Percentiles rank a stretch among this genome's conserved stretches.
These are phyloP conservation scores for Coemansia erecta DNA, from an alignment of 192 early-diverging fungal genomes.

Conservation along the genomic window DNA sequence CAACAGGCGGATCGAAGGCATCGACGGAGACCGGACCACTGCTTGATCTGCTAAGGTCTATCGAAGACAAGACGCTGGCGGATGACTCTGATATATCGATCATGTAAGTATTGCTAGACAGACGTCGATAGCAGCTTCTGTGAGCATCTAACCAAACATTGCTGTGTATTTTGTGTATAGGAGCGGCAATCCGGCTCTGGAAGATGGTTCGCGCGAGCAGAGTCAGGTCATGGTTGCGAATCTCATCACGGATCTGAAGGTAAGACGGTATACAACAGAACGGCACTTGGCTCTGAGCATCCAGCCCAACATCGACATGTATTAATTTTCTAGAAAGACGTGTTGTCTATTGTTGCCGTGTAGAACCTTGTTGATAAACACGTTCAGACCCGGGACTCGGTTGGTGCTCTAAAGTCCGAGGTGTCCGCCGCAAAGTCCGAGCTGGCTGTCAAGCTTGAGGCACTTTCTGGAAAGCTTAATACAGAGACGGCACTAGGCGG, in stretches of 20 bases:
- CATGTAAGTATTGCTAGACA: background rate
- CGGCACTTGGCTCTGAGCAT: background rate
- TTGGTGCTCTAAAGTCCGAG: slow-evolving; percentile 3
- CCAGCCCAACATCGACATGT: background rate
- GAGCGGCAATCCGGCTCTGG: background rate
- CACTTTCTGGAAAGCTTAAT: slow-evolving; percentile 25
- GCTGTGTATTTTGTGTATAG: background rate
- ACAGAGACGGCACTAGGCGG: slow-evolving; percentile 14
- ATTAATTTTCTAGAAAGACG: no score
- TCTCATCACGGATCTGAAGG: slow-evolving; percentile 33
- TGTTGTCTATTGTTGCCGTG: background rate
- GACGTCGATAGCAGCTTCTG: background rate
- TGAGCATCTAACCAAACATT: background rate
- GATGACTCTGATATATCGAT: background rate
- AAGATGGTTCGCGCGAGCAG: slow-evolving; percentile 2
- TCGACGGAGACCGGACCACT: background rate
- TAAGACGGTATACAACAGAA: slow-evolving; percentile 1
- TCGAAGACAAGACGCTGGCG: background rate
- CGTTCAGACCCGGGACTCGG: slow-evolving; percentile 8
- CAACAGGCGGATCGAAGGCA: slow-evolving; percentile 3
- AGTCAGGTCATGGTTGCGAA: slow-evolving; percentile 27
- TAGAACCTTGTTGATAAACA: slow-evolving; percentile 34
- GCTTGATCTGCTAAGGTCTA: background rate
- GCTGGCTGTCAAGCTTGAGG: slow-evolving; percentile 28
- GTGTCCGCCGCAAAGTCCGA: slow-evolving; percentile 5